These are phyloP conservation scores for Hanseniaspora sp. DNA, from an alignment of 1,139 yeast species.

Conservation along the genomic window DNA sequence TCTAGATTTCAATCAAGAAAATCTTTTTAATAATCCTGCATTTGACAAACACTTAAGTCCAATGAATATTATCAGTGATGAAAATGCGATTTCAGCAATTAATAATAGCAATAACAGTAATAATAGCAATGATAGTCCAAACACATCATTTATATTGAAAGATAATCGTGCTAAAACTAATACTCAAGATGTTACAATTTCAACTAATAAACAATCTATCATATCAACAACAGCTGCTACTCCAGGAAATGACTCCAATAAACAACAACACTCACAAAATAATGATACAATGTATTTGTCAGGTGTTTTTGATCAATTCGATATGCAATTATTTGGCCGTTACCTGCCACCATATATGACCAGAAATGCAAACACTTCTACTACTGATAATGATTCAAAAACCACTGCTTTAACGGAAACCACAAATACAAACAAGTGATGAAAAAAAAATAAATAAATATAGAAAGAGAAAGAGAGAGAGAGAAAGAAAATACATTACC, in stretches of 20 bases:
- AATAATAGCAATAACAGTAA: not conserved
- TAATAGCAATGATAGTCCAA: not conserved
- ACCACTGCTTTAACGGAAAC: not conserved
- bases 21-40: slow-evolving; percentile 3
- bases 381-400: not conserved
- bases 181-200: not conserved
- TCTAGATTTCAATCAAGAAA: slow-evolving; percentile 1
- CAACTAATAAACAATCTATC: not conserved
- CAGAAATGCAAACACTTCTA: not conserved
- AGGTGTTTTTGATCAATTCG: slow-evolving; percentile 73
- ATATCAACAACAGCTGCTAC: not conserved
- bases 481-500: too few species aligned
- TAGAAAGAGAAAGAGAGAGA: too few species aligned
- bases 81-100: not conserved
- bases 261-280: not conserved
- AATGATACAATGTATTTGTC: slow-evolving; percentile 43
- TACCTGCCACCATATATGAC: slow-evolving; percentile 42
- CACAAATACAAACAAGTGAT: not conserved
- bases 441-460: too few species aligned
- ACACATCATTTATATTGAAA: not conserved
- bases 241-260: not conserved
- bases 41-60: slow-evolving; percentile 10
- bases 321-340: slow-evolving; percentile 72
- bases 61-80: slow-evolving; percentile 3
- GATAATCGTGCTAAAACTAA: not conserved